phyloP scores from a whole-genome alignment of 1,139 yeast species.

The Taiozyma sp. region DNA sequence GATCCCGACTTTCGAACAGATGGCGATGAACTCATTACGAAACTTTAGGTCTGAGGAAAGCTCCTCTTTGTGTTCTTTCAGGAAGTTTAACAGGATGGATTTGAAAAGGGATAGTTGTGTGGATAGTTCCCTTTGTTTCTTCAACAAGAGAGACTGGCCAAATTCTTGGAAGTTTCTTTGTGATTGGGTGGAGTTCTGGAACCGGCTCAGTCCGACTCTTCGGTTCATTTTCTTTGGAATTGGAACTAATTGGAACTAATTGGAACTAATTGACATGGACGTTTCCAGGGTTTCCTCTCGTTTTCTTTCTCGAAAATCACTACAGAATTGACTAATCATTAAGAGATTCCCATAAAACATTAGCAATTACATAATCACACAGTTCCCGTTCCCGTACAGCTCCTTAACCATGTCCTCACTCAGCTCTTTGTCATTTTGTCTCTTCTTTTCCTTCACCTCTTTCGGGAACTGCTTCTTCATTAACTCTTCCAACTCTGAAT shows the following conservation, averaged over 20 bases:
- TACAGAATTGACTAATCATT: background rate
- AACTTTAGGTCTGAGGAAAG: constrained; percentile 10
- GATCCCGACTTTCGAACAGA: constrained; percentile 19
- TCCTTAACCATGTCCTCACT: constrained; percentile 35
- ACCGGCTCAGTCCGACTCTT: constrained; percentile 18
- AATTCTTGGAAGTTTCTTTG: constrained; percentile 13
- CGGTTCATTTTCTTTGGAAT: constrained; percentile 8
- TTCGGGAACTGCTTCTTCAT: constrained; percentile 60
- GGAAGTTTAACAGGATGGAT: constrained; percentile 19
- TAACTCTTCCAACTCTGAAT: constrained; percentile 44
- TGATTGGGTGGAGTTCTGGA: constrained; percentile 10
- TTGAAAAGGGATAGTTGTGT: constrained; percentile 19
- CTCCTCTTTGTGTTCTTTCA: constrained; percentile 17
- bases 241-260: too few species aligned
- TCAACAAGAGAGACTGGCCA: constrained; percentile 13
- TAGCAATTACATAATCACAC: background rate
- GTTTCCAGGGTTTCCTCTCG: background rate
- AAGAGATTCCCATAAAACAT: background rate
- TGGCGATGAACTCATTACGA: constrained; percentile 15
- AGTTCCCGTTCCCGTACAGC: constrained; percentile 18
- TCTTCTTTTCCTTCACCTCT: constrained; percentile 59
- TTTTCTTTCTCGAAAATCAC: background rate
- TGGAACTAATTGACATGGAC: too few species aligned
- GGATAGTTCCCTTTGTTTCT: constrained; percentile 14
- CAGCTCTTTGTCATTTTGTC: constrained; percentile 54